These are phyloP conservation scores for Babesia bovis DNA, from an alignment of 169 alveolate species.

Conservation along the genomic window DNA sequence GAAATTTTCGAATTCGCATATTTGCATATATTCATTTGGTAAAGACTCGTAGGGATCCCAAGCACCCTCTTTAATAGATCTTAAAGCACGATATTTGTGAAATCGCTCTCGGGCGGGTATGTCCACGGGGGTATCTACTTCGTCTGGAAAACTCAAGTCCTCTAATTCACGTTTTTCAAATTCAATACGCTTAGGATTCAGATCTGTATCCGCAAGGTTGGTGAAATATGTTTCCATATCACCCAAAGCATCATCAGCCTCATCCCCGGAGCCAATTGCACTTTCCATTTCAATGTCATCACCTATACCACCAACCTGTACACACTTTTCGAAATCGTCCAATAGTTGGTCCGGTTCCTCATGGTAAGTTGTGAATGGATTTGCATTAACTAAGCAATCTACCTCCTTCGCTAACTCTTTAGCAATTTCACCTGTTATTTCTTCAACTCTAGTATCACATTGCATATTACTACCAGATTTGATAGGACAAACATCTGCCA, in stretches of 20 bases:
- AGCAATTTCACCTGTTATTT: conserved; percentile 52
- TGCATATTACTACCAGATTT: conserved; percentile 25
- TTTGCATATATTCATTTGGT: conserved; percentile 86
- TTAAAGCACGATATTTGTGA: conserved; percentile 86
- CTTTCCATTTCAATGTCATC: conserved; percentile 31
- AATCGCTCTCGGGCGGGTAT: conserved; percentile 74
- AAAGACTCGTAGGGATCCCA: conserved; percentile 93
- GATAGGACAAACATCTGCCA: conserved; percentile 60
- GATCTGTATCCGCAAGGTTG: conserved; percentile 25
- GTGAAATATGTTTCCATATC: conserved; percentile 23
- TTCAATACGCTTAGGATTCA: conserved; percentile 35
- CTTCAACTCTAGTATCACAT: conserved; percentile 40
- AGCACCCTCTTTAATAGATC: conserved; percentile 84
- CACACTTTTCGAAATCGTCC: conserved; percentile 38
- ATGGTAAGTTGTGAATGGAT: not conserved
- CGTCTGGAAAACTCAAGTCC: conserved; percentile 85
- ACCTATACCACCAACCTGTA: conserved; percentile 23
- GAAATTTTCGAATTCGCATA: conserved; percentile 86
- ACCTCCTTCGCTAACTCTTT: conserved; percentile 35
- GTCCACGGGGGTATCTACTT: conserved; percentile 87
- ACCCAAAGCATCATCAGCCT: conserved; percentile 31
- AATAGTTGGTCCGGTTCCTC: conserved; percentile 1
- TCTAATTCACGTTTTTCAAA: conserved; percentile 54
- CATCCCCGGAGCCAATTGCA: conserved; percentile 30
- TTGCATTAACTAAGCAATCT: conserved; percentile 27